A percentile compares a stretch with the other conserved stretches of the same genome.
Evolutionary conservation across 129 eudicot species (phyloP).

Genomic region (Flaveria sonorensis): DNA sequence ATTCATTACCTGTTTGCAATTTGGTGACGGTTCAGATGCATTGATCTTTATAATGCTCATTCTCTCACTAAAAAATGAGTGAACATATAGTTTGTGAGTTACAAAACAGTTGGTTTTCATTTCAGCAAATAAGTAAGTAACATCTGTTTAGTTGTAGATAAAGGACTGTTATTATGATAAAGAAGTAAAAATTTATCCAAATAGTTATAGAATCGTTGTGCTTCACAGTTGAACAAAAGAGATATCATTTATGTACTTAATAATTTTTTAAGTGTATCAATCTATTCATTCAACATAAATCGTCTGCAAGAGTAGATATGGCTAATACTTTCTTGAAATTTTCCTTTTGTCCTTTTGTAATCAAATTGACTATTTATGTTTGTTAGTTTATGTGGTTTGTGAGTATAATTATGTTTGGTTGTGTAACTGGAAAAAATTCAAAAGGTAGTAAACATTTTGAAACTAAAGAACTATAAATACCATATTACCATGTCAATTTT

Average conservation of each 20-base stretch:
- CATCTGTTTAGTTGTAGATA: not conserved
- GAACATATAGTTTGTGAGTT: not conserved
- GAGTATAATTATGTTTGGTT: conserved; percentile 1
- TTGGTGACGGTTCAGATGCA: conserved; percentile 1
- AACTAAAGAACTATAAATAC: too few species aligned
- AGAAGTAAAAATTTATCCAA: not conserved
- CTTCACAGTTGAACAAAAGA: not conserved
- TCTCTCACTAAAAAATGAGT: not conserved
- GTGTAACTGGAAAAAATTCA: not conserved
- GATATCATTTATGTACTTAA: not conserved
- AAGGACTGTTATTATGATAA: not conserved
- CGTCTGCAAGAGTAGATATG: not conserved
- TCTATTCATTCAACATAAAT: not conserved
- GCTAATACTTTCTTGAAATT: not conserved
- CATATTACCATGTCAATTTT: not conserved
- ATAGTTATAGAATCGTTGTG: not conserved
- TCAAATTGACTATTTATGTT: conserved; percentile 5
- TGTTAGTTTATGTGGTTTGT: not conserved
- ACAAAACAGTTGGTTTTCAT: not conserved
- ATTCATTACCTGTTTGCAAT: conserved; percentile 1
- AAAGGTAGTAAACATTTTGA: not conserved
- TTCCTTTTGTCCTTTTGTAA: not conserved
- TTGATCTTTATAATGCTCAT: not conserved
- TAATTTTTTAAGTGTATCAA: not conserved
- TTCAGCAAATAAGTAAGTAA: not conserved